These are phyloP conservation scores for Erythrobasidium yunnanense DNA, from an alignment of 768 basidiomycete genomes.

Conservation along the genomic window DNA sequence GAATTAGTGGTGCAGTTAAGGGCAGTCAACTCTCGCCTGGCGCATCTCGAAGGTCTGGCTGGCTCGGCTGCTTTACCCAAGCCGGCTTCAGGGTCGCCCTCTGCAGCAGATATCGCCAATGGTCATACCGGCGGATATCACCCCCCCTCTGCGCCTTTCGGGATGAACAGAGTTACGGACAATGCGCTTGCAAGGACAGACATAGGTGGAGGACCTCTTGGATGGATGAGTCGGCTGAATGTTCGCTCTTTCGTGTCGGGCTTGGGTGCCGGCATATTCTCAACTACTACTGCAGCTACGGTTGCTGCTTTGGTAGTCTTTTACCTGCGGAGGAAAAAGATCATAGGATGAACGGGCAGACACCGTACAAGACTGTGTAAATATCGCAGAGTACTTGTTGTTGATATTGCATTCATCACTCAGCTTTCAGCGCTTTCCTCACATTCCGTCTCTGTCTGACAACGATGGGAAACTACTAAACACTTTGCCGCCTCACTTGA, in stretches of 20 bases:
- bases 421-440: no score
- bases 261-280: constrained; percentile 17
- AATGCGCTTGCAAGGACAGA: constrained; percentile 2
- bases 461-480: no score
- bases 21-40: background rate
- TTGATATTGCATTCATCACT: no score
- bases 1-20: constrained; percentile 15
- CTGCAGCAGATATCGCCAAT: background rate
- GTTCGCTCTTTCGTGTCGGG: constrained; percentile 12
- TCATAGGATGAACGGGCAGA: no score
- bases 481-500: no score
- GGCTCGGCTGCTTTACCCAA: background rate
- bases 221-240: constrained; percentile 9
- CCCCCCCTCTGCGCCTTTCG: constrained; percentile 12
- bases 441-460: no score
- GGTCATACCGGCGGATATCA: background rate
- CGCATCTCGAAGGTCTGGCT: background rate
- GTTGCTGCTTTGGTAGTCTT: constrained; percentile 14
- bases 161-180: constrained; percentile 19
- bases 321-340: constrained; percentile 5
- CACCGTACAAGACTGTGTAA: no score
- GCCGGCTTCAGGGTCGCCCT: background rate
- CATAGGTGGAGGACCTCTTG: background rate
- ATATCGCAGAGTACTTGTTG: no score
- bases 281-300: constrained; percentile 22